These are phyloP conservation scores for Candida sonorensis DNA, from an alignment of 805 yeast species.

Conservation along the genomic window DNA sequence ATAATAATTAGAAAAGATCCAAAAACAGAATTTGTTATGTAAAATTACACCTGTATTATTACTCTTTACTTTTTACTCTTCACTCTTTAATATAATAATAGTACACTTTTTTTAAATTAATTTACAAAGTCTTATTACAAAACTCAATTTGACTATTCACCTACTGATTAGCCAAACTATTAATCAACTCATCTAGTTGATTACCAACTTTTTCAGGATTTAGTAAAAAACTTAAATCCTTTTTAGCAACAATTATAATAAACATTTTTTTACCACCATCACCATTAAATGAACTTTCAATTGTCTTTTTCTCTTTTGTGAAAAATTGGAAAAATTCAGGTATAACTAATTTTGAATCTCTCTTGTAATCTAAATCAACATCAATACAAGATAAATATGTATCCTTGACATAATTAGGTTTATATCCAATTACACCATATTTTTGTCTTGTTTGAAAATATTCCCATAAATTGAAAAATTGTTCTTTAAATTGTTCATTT, in stretches of 20 bases:
- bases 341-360: too few species aligned
- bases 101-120: background rate
- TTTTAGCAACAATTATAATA: constrained; percentile 22
- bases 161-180: constrained; percentile 8
- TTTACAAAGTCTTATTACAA: background rate
- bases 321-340: constrained; percentile 17
- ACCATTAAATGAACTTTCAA: too few species aligned
- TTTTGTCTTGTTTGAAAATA: constrained; percentile 41
- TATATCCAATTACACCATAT: constrained; percentile 54
- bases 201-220: constrained; percentile 2
- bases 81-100: too few species aligned
- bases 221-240: constrained; percentile 12
- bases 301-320: constrained; percentile 13
- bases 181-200: constrained; percentile 9
- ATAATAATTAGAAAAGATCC: too few species aligned
- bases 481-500: constrained; percentile 18
- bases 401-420: constrained; percentile 51
- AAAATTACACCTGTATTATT: too few species aligned
- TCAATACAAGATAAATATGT: constrained; percentile 42
- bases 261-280: too few species aligned
- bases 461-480: constrained; percentile 31
- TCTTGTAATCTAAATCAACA: constrained; percentile 7
- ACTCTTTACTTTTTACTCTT: too few species aligned
- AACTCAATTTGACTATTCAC: too few species aligned
- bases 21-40: too few species aligned